A percentile compares a stretch with the other conserved stretches of the same genome.
These are phyloP conservation scores for Beta corolliflora DNA, from an alignment of 179 eudicot species.

Conservation along the genomic window DNA sequence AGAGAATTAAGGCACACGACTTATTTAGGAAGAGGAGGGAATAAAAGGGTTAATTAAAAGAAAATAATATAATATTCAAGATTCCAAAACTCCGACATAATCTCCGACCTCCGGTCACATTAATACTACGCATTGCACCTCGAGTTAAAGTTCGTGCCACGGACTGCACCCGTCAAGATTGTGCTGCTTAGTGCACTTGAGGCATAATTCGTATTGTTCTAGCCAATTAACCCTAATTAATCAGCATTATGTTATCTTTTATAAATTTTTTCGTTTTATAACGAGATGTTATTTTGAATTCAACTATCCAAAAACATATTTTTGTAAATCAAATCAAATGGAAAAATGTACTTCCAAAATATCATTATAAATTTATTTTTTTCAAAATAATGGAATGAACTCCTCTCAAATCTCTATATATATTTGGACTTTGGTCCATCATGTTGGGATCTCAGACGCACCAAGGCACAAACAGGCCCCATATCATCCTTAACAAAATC, in stretches of 20 bases:
- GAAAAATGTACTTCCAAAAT: background rate
- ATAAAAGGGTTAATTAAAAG: too few species aligned
- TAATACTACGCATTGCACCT: too few species aligned
- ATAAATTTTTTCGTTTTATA: background rate
- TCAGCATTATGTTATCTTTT: background rate
- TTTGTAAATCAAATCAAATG: constrained; percentile 15
- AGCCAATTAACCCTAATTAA: background rate
- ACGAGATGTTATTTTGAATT: background rate
- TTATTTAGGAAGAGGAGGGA: too few species aligned
- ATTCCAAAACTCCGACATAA: too few species aligned
- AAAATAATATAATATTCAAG: too few species aligned
- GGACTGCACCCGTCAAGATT: too few species aligned
- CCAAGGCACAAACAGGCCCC: constrained; percentile 27
- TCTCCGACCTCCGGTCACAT: too few species aligned
- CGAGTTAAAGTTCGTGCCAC: too few species aligned
- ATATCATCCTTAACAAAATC: constrained; percentile 15
- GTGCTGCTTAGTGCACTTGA: too few species aligned
- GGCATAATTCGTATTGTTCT: too few species aligned
- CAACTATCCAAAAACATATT: background rate
- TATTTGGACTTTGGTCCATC: constrained; percentile 25
- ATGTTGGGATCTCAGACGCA: constrained; percentile 35
- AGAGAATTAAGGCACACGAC: background rate
- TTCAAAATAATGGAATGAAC: background rate
- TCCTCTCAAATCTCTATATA: background rate
- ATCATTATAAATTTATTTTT: background rate